These are phyloP conservation scores for Elsinoe ampelina DNA, from an alignment of 2,329 filamentous ascomycete genomes.

Conservation along the genomic window DNA sequence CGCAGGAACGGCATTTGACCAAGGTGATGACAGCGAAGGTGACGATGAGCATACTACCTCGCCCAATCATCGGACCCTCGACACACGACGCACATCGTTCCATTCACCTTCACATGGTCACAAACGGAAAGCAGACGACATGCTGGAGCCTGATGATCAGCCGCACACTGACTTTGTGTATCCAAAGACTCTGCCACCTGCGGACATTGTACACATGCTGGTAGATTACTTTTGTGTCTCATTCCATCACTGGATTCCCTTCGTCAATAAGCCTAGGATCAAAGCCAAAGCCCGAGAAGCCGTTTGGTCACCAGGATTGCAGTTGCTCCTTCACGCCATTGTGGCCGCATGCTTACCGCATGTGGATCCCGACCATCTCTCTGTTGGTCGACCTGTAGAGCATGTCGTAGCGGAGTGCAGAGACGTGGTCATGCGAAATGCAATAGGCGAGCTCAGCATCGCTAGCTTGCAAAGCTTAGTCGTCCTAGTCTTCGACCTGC, in stretches of 20 bases:
- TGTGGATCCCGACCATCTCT: neutral
- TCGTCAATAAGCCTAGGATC: slow-evolving; percentile 6
- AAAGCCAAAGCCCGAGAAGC: neutral
- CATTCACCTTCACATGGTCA: neutral
- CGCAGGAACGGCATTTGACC: neutral
- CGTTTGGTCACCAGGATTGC: neutral
- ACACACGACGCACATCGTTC: neutral
- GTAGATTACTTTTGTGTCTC: slow-evolving; percentile 1
- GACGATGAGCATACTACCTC: neutral
- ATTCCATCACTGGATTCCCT: neutral
- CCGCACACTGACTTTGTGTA: neutral
- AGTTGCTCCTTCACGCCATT: slow-evolving; percentile 9
- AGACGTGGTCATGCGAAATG: neutral
- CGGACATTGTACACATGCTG: neutral
- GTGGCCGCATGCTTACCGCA: neutral
- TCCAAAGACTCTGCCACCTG: neutral
- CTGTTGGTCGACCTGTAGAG: neutral
- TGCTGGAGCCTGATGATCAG: neutral
- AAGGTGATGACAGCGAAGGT: neutral
- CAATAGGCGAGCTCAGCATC: slow-evolving; percentile 1
- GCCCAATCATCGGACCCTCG: neutral
- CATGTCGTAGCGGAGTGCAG: neutral
- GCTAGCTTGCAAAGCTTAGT: slow-evolving; percentile 8
- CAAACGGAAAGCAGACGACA: neutral
- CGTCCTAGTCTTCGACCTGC: neutral